phyloP scores from a whole-genome alignment of 371 early-diverging fungal genomes.

The Circinella umbellata region DNA sequence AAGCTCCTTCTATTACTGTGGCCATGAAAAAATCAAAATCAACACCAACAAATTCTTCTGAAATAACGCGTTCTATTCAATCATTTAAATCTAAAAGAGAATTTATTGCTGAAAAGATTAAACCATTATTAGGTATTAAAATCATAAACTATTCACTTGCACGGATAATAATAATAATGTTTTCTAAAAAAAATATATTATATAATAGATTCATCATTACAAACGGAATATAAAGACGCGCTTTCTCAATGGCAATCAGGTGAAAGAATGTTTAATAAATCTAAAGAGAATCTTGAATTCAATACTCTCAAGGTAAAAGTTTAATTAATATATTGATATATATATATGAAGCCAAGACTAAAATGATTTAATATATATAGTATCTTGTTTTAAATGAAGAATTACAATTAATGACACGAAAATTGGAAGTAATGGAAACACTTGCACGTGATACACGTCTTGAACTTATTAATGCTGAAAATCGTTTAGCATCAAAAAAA shows the following conservation, averaged over 20 bases:
- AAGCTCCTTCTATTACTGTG: constrained; percentile 9
- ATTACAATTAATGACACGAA: constrained; percentile 7
- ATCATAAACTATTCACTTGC: neutral
- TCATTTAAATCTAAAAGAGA: constrained; percentile 13
- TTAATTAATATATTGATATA: neutral
- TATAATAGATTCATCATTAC: neutral
- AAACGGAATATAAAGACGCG: constrained; percentile 15
- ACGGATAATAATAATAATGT: too few species aligned
- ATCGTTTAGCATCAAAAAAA: constrained; percentile 12
- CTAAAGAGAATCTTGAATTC: constrained; percentile 6
- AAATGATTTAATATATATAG: neutral
- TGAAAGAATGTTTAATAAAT: constrained; percentile 9
- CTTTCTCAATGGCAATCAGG: constrained; percentile 17
- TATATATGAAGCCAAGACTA: neutral
- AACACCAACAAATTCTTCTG: neutral
- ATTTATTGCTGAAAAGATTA: constrained; percentile 7
- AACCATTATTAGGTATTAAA: constrained; percentile 15
- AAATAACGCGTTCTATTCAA: neutral
- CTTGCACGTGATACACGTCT: constrained; percentile 14
- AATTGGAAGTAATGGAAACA: constrained; percentile 11
- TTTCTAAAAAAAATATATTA: neutral
- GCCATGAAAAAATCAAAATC: constrained; percentile 2
- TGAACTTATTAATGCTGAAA: constrained; percentile 24
- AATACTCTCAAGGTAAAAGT: constrained; percentile 12
- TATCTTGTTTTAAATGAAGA: constrained; percentile 22